These are phyloP conservation scores for Marsdenia floribunda DNA, from an alignment of 257 asterid species.

Conservation along the genomic window DNA sequence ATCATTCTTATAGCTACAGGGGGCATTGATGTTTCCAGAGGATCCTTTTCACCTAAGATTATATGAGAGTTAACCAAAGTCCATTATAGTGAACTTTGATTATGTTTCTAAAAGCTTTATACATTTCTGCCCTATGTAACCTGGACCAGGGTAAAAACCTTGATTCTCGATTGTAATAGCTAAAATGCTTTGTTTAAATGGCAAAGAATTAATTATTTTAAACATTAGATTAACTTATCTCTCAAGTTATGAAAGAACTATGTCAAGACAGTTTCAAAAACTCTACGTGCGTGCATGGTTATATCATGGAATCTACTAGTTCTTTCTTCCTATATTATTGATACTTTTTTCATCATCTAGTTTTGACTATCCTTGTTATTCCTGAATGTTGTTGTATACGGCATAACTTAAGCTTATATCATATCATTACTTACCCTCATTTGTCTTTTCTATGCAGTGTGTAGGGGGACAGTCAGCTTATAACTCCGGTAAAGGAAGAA, in stretches of 20 bases:
- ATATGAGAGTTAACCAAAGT: background rate
- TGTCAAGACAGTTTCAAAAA: background rate
- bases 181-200: background rate
- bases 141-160: background rate
- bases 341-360: background rate
- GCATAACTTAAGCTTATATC: background rate
- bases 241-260: background rate
- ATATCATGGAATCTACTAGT: background rate
- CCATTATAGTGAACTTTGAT: background rate
- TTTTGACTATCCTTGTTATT: background rate
- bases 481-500: constrained; percentile 37
- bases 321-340: background rate
- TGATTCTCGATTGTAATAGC: background rate
- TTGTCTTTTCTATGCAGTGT: constrained; percentile 23
- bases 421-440: background rate
- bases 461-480: constrained; percentile 27
- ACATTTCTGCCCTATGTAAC: background rate
- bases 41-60: background rate
- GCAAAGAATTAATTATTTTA: background rate
- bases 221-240: background rate
- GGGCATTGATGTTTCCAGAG: background rate
- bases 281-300: constrained; percentile 1
- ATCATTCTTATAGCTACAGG: background rate
- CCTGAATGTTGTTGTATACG: background rate
- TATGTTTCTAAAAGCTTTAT: background rate